A percentile compares a stretch with the other conserved stretches of the same genome.
Evolutionary conservation across 495 filamentous ascomycete species (phyloP).

Genomic region (Xylaria grammica): DNA sequence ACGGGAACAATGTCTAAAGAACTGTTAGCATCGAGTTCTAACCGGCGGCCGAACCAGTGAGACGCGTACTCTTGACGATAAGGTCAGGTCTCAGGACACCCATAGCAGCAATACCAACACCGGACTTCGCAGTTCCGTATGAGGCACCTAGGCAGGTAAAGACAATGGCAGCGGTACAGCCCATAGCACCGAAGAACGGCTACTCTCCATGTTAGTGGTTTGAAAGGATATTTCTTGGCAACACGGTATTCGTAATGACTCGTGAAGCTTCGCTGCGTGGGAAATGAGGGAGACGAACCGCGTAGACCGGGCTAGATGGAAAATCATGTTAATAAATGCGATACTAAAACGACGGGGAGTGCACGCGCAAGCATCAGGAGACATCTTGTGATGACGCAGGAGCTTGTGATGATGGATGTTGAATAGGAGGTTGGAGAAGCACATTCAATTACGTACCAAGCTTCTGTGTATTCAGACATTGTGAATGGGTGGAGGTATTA

Average conservation of each 20-base stretch:
- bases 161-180: slow-evolving; percentile 96
- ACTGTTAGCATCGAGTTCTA: slow-evolving; percentile 28
- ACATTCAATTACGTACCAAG: slow-evolving; percentile 42
- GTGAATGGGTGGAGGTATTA: slow-evolving; percentile 38
- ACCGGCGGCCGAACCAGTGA: slow-evolving; percentile 9
- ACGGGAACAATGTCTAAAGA: slow-evolving; percentile 92
- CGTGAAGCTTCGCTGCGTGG: slow-evolving; percentile 24
- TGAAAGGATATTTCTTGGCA: not conserved
- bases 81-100: slow-evolving; percentile 96
- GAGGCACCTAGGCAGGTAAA: slow-evolving; percentile 99
- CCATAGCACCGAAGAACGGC: slow-evolving; percentile 99
- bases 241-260: slow-evolving; percentile 25
- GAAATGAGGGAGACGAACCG: slow-evolving; percentile 72
- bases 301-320: slow-evolving; percentile 86
- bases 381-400: slow-evolving; percentile 24
- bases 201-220: slow-evolving; percentile 42
- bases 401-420: slow-evolving; percentile 20
- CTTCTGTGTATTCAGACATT: slow-evolving; percentile 52
- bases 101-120: slow-evolving; percentile 98
- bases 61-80: slow-evolving; percentile 95
- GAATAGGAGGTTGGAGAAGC: slow-evolving; percentile 19
- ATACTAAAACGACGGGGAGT: slow-evolving; percentile 31
- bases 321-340: slow-evolving; percentile 21
- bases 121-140: slow-evolving; percentile 98
- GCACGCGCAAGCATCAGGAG: not conserved